Evolutionary conservation across 2,329 filamentous ascomycete species (phyloP), one percentile per base, ranked within the genome.

Genomic region (Triangularia verruculosa): DNA sequence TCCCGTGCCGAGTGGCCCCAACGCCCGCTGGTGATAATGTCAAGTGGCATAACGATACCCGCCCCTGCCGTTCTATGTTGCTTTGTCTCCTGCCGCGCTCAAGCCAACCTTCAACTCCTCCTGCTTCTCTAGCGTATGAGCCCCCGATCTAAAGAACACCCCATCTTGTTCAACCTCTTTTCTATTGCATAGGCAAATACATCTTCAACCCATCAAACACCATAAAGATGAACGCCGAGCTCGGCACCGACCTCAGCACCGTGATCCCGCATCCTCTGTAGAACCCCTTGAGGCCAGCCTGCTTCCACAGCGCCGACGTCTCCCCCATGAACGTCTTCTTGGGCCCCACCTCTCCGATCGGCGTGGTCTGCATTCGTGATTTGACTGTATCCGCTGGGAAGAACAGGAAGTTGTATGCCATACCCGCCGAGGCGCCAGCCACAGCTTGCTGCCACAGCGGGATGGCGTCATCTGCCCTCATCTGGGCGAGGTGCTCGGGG

Each of bases 341-440:
- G 61, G 79, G 77, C 1, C 79, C 80, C 22, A 80, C 78, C 8
- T 81, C 79, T 30, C 83, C 84, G 52, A 92, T 80, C 4, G 93
- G 89, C 60, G 90, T 85, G 0, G 95, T 99, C 78, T 99, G 95
- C 89, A 99, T 97, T 56, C 94, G 88, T 17, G 91, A 96, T 79
- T 99, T 99, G 80, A 99, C 90, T 0, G 95, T 99, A 75, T 99
- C 95, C 57, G 95, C 95, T 0, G 95, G 95, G 75, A 95, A 99
- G 81, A 98, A 97, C 22, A 96, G 79, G 74, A 98, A 98, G 75
- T 99, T 99, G 79, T 99, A 99, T 34, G 88, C 89, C 79, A 97
- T 91, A 60, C 95, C 95, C 3, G 94, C 95, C 7, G 88, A 86
- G 2, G 94, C 94, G 51, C 94, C 94, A 1, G 93, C 91, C 20